Conservation (phyloP, 2,329 filamentous ascomycete species). For the Pseudogymnoascus pannorum region DNA sequence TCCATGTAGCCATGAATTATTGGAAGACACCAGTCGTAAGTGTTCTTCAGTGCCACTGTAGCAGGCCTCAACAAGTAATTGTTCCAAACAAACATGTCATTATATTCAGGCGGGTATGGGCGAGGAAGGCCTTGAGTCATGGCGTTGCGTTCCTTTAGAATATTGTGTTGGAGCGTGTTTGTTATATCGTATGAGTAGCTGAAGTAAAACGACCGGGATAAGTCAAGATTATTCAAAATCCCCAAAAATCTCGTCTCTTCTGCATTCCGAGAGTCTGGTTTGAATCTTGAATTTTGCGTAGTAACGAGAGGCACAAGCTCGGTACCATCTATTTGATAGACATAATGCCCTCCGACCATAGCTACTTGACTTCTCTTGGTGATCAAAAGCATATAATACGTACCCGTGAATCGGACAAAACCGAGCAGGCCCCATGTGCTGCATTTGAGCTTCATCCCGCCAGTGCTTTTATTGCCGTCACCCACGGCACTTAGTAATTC, state of each 20-base stretch:
- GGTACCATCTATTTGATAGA: constrained; percentile 92
- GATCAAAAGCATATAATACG: constrained; percentile 95
- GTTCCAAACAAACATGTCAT: constrained; percentile 99
- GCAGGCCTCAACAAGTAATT: constrained; percentile 78
- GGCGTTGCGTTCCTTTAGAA: constrained; percentile 68
- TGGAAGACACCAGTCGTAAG: constrained; percentile 92
- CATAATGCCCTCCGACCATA: constrained; percentile 90
- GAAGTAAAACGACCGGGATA: constrained; percentile 92
- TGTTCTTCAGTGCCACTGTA: constrained; percentile 60
- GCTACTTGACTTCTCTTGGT: constrained; percentile 95
- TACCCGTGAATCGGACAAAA: constrained; percentile 91
- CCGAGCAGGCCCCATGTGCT: constrained; percentile 90
- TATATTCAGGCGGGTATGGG: constrained; percentile 58
- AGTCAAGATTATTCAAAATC: constrained; percentile 84
- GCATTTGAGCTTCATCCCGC: constrained; percentile 82
- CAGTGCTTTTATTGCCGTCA: constrained; percentile 85
- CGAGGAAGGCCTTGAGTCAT: constrained; percentile 57
- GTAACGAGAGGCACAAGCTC: constrained; percentile 84
- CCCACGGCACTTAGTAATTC: constrained; percentile 91
- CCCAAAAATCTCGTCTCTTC: constrained; percentile 85
- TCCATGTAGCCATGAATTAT: constrained; percentile 96
- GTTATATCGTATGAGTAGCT: constrained; percentile 98
- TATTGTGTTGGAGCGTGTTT: constrained; percentile 83
- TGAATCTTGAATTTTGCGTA: constrained; percentile 56
- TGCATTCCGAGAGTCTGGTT: constrained; percentile 69